Conservation (phyloP, 2,329 filamentous ascomycete species). For the Huntiella omanensis region DNA sequence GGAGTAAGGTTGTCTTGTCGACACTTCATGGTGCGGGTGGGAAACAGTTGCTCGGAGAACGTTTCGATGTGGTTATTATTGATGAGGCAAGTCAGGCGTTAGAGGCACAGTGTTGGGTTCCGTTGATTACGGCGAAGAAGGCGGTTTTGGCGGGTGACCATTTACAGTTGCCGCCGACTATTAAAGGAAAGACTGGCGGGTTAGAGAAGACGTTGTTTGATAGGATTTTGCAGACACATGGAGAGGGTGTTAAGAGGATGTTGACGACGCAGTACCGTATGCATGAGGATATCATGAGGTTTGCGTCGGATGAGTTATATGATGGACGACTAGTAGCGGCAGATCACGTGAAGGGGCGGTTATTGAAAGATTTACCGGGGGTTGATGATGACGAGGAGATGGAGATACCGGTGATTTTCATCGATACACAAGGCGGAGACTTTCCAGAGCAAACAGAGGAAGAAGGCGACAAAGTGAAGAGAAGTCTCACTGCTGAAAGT, state of each 20-base stretch:
- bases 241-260: conserved; percentile 73
- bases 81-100: conserved; percentile 92
- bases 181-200: conserved; percentile 37
- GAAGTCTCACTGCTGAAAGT: conserved; percentile 36
- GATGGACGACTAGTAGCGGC: conserved; percentile 64
- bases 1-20: conserved; percentile 74
- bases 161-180: conserved; percentile 80
- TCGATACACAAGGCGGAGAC: conserved; percentile 88
- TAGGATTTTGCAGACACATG: conserved; percentile 64
- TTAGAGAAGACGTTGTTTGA: conserved; percentile 91
- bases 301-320: conserved; percentile 79
- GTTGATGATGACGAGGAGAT: conserved; percentile 75
- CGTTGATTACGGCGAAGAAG: conserved; percentile 62
- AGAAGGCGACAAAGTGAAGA: conserved; percentile 24
- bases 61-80: conserved; percentile 86
- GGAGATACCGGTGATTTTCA: conserved; percentile 71
- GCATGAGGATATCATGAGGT: conserved; percentile 90
- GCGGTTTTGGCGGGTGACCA: conserved; percentile 87
- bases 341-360: conserved; percentile 52
- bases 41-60: conserved; percentile 56
- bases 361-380: conserved; percentile 42
- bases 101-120: conserved; percentile 94
- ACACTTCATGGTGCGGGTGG: conserved; percentile 87
- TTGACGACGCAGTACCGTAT: conserved; percentile 95
- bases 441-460: conserved; percentile 65